phyloP scores from a whole-genome alignment of 352 stramenopile species.

The Thraustochytrium sp. region DNA sequence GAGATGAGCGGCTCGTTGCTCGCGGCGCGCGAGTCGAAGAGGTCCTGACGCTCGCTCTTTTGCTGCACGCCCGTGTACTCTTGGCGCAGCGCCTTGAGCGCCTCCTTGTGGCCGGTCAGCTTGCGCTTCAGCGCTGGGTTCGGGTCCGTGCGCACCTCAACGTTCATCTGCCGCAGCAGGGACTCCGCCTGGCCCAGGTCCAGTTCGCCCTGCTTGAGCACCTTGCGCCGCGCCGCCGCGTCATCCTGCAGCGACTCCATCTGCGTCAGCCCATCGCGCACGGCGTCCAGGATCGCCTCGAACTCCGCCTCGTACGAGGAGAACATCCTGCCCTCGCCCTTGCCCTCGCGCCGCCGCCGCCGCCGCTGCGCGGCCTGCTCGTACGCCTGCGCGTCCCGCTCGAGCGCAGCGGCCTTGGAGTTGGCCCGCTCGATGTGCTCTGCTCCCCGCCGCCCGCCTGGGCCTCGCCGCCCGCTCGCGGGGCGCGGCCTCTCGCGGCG shows the following conservation, averaged over 20 bases:
- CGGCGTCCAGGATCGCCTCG: neutral
- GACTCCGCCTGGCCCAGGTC: slow-evolving; percentile 11
- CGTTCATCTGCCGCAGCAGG: slow-evolving; percentile 27
- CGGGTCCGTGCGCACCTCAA: slow-evolving; percentile 28
- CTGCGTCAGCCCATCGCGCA: neutral
- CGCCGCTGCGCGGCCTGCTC: too few species aligned
- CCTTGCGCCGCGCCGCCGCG: neutral
- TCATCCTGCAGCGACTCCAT: neutral
- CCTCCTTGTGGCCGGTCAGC: neutral
- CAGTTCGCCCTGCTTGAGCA: slow-evolving; percentile 16
- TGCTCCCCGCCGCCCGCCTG: too few species aligned
- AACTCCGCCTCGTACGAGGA: slow-evolving; percentile 39
- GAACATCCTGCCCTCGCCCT: neutral
- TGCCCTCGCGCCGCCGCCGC: neutral
- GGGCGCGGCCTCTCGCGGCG: too few species aligned
- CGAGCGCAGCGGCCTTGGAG: too few species aligned
- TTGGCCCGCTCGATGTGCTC: too few species aligned
- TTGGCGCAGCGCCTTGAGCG: neutral
- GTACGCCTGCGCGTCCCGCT: neutral
- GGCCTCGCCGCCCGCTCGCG: too few species aligned
- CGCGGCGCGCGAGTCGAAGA: slow-evolving; percentile 9
- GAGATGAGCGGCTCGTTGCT: slow-evolving; percentile 14
- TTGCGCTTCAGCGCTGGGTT: slow-evolving; percentile 20
- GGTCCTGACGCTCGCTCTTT: slow-evolving; percentile 30
- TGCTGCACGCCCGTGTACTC: neutral